Evolutionary conservation across 495 filamentous ascomycete species (phyloP).

Genomic region (Penicillium herquei): DNA sequence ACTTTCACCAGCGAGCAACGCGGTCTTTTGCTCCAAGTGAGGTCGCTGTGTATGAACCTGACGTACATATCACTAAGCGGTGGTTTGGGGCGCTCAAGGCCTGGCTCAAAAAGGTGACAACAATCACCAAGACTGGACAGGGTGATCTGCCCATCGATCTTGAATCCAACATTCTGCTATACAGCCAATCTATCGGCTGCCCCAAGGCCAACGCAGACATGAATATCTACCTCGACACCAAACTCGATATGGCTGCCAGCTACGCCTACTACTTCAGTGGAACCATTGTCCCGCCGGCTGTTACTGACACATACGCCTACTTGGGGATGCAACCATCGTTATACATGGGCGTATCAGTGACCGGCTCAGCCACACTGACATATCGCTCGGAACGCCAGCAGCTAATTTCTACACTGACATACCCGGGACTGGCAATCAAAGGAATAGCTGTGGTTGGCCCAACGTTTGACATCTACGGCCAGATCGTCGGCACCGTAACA

Average conservation of each 20-base stretch:
- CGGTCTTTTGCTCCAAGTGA: not conserved
- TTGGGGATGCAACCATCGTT: not conserved
- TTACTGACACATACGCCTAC: not conserved
- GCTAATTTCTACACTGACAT: constrained; percentile 25
- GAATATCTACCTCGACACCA: constrained; percentile 13
- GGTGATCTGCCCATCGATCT: not conserved
- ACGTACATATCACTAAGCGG: not conserved
- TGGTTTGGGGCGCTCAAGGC: not conserved
- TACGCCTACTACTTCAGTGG: not conserved
- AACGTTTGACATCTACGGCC: constrained; percentile 26
- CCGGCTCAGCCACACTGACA: not conserved
- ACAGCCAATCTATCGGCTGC: not conserved
- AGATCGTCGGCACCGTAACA: not conserved
- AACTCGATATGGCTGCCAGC: constrained; percentile 16
- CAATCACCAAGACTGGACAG: constrained; percentile 2
- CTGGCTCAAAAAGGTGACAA: constrained; percentile 16
- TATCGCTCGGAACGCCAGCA: constrained; percentile 16
- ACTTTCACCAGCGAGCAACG: not conserved
- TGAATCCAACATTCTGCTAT: not conserved
- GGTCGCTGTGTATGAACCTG: not conserved
- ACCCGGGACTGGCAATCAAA: constrained; percentile 31
- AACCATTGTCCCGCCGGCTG: not conserved
- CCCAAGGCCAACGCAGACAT: not conserved
- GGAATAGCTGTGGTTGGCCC: constrained; percentile 36
- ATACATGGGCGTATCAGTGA: not conserved